Base-by-base conservation (phyloP, 83 land plant genomes). In the Larix sibirica region DNA sequence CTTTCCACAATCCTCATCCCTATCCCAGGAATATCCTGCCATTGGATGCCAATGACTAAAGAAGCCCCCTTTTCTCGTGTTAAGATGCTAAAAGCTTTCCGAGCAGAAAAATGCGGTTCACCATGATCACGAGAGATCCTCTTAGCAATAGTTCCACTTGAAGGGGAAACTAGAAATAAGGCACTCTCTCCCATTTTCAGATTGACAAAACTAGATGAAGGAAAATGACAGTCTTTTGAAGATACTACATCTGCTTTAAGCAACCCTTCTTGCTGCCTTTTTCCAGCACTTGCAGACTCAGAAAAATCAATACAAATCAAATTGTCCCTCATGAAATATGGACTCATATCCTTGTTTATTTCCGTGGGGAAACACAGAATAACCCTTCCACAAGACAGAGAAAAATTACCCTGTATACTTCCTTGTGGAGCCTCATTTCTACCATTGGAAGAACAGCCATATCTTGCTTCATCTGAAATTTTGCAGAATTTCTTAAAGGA, bases 341-440 rank as follows among this genome's bases (percentile, higher is more conserved):
- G 60, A 33, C 82, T 61, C 73, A 36, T 42, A 56, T 85, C 81
- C 65, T 64, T 36, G n/a, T 69, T 23, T 14, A 59, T 54, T 36
- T 86, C 77, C 54, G 74, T 79, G 62, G 96, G 96, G 60, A 94
- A 92, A 60, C 92, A 94, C 12, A 93, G 28, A 6, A 95, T 83
- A 20, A 92, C 79, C 78, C 98, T 90, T 62, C 90, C 86, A 86
- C 84, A 67, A 10, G 90, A 65, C 44, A 91, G 60, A 28, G 78
- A 75, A 60, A 94, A 66, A 78, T 73, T 85, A 12, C 89, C 91
- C 9, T 66, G 80, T 54, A 91, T 17, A 47, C 50, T 47, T 47
- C 50, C 10, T 47, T 47, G 50, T 44, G 36, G 84, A 73, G 26
- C 67, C 69, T 73, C 70, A 31, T 80, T 21, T 54, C 63, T 70